Conservation (phyloP, 805 yeast species). For the Kluyveromyces siamensis region DNA sequence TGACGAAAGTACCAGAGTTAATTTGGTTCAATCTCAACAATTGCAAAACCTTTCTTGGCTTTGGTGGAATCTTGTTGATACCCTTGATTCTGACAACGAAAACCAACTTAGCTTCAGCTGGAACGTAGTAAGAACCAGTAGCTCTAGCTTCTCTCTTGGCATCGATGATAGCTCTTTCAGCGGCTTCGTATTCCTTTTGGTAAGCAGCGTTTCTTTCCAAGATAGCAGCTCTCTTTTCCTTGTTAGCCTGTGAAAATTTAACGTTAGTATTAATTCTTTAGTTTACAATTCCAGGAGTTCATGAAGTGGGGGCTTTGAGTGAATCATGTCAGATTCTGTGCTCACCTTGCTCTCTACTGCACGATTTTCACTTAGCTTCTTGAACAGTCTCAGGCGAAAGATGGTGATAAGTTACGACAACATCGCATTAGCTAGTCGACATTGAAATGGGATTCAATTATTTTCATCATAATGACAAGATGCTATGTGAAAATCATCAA, state of each 20-base stretch:
- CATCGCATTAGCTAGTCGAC: conserved; percentile 65
- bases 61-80: conserved; percentile 96
- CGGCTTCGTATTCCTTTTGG: conserved; percentile 87
- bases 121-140: conserved; percentile 88
- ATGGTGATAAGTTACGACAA: conserved; percentile 61
- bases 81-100: conserved; percentile 99
- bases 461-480: conserved; percentile 37
- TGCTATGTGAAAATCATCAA: not conserved
- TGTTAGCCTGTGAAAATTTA: conserved; percentile 33
- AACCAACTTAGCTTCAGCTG: conserved; percentile 89
- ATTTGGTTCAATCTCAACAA: conserved; percentile 88
- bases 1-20: conserved; percentile 91
- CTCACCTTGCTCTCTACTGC: too few species aligned
- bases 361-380: not conserved
- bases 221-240: conserved; percentile 58
- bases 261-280: conserved; percentile 7
- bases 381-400: conserved; percentile 58
- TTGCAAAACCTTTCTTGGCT: conserved; percentile 98
- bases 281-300: not conserved
- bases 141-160: conserved; percentile 94
- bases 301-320: not conserved
- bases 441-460: conserved; percentile 35
- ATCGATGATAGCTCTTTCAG: conserved; percentile 77
- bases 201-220: conserved; percentile 95
- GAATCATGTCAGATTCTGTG: too few species aligned